Evolutionary conservation across 768 basidiomycete species (phyloP).

Genomic region (Gymnopilus junonius): DNA sequence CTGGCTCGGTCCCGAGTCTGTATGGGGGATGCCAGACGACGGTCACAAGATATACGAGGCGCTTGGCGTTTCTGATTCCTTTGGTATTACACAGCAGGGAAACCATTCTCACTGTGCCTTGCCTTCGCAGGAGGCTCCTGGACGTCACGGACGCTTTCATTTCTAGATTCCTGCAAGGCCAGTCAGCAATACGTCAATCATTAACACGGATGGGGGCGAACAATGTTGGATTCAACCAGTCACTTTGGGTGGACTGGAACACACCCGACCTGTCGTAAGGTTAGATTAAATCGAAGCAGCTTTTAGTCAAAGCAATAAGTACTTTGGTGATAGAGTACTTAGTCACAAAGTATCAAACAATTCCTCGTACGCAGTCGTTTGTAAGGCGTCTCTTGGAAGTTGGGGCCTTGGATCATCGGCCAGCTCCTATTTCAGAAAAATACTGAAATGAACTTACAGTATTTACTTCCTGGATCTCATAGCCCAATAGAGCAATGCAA

Average conservation of each 20-base stretch:
- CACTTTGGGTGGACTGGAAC: slow-evolving; percentile 55
- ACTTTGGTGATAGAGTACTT: too few relatives aligned
- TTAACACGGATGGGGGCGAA: slow-evolving; percentile 49
- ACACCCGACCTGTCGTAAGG: slow-evolving; percentile 45
- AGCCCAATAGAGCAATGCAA: too few relatives aligned
- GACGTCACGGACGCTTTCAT: slow-evolving; percentile 57
- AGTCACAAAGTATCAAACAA: too few relatives aligned
- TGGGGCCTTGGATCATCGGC: too few relatives aligned
- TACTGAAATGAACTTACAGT: too few relatives aligned
- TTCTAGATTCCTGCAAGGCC: slow-evolving; percentile 50
- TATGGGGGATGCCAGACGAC: slow-evolving; percentile 52
- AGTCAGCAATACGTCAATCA: slow-evolving; percentile 45
- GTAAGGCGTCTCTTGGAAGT: too few relatives aligned
- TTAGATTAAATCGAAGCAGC: too few relatives aligned
- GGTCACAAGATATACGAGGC: slow-evolving; percentile 49
- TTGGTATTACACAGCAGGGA: slow-evolving; percentile 55
- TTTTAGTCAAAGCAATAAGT: too few relatives aligned
- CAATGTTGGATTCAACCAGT: slow-evolving; percentile 41
- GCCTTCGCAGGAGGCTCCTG: slow-evolving; percentile 44
- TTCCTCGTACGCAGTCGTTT: too few relatives aligned
- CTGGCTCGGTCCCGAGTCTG: slow-evolving; percentile 53
- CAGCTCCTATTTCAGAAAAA: too few relatives aligned
- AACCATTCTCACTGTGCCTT: slow-evolving; percentile 54
- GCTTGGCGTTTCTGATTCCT: slow-evolving; percentile 45
- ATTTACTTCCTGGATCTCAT: too few relatives aligned